phyloP scores from a whole-genome alignment of 2,329 filamentous ascomycete genomes.

The Pseudogymnoascus sp. region DNA sequence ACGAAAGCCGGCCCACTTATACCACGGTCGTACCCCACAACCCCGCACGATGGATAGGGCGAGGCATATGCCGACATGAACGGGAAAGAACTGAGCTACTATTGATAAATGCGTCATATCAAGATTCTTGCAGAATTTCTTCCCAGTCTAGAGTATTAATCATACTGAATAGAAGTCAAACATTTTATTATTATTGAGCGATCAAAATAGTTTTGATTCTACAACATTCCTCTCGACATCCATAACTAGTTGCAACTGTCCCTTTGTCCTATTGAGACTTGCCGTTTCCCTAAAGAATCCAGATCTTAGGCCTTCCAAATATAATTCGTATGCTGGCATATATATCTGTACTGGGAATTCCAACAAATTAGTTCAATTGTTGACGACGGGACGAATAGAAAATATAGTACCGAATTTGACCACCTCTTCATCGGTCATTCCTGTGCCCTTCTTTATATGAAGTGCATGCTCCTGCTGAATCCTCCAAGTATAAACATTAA shows the following conservation, averaged over 20 bases:
- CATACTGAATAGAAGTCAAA: neutral
- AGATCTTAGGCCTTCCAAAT: constrained; percentile 37
- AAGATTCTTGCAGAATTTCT: neutral
- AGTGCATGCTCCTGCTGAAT: constrained; percentile 55
- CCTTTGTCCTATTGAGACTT: constrained; percentile 16
- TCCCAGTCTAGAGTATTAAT: neutral
- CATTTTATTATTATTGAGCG: neutral
- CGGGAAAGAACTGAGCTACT: neutral
- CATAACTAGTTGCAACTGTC: constrained; percentile 17
- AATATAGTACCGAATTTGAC: constrained; percentile 40
- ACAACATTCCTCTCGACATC: neutral
- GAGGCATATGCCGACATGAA: neutral
- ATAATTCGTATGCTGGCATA: constrained; percentile 48
- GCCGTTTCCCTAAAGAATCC: constrained; percentile 34
- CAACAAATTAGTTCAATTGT: neutral
- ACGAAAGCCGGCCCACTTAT: neutral
- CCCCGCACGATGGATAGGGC: neutral
- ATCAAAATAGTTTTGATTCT: neutral
- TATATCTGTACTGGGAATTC: constrained; percentile 41
- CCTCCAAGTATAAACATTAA: constrained; percentile 60
- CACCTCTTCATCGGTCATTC: constrained; percentile 60
- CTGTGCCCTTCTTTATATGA: constrained; percentile 44
- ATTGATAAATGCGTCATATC: neutral
- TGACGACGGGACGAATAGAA: neutral
- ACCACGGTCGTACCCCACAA: neutral